A percentile compares a stretch with the other conserved stretches of the same genome.
Conservation (phyloP, 202 grass and related monocot species). For the Zizania palustris region DNA sequence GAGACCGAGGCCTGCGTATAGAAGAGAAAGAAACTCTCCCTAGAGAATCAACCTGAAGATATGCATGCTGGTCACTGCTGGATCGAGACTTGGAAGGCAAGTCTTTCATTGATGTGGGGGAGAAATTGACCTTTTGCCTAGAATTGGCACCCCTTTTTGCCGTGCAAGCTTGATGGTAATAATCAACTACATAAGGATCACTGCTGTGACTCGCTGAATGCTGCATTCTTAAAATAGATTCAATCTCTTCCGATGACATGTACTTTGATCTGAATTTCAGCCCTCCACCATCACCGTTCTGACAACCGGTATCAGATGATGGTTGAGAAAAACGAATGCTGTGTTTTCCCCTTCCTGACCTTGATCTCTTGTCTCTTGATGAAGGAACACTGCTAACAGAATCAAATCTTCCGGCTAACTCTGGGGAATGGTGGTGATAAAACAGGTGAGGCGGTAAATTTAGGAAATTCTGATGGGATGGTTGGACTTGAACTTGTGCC, state of each 20-base stretch:
- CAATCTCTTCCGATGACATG: conserved; percentile 98
- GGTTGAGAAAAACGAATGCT: conserved; percentile 65
- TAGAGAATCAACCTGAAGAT: conserved; percentile 84
- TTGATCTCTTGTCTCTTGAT: conserved; percentile 71
- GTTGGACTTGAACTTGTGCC: conserved; percentile 61
- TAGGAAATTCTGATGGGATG: conserved; percentile 57
- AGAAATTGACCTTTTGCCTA: conserved; percentile 69
- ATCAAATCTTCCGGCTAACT: conserved; percentile 63
- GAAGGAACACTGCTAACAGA: conserved; percentile 51
- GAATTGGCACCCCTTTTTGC: conserved; percentile 66
- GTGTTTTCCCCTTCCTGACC: conserved; percentile 77
- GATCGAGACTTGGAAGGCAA: conserved; percentile 75
- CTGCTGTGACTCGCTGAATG: conserved; percentile 84
- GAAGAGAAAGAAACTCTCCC: conserved; percentile 90
- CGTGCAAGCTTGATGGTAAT: conserved; percentile 97
- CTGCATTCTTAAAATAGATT: conserved; percentile 94
- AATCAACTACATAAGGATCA: conserved; percentile 92
- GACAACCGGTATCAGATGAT: conserved; percentile 61
- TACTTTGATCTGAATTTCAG: conserved; percentile 85
- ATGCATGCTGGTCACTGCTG: conserved; percentile 71
- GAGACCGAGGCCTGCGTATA: conserved; percentile 73
- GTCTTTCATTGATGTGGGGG: conserved; percentile 77
- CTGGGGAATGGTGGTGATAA: conserved; percentile 52
- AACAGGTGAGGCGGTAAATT: conserved; percentile 65
- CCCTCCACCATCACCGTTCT: conserved; percentile 66